Evolutionary conservation across 2,329 filamentous ascomycete species (phyloP).

Genomic region (Cladosporium sp.): DNA sequence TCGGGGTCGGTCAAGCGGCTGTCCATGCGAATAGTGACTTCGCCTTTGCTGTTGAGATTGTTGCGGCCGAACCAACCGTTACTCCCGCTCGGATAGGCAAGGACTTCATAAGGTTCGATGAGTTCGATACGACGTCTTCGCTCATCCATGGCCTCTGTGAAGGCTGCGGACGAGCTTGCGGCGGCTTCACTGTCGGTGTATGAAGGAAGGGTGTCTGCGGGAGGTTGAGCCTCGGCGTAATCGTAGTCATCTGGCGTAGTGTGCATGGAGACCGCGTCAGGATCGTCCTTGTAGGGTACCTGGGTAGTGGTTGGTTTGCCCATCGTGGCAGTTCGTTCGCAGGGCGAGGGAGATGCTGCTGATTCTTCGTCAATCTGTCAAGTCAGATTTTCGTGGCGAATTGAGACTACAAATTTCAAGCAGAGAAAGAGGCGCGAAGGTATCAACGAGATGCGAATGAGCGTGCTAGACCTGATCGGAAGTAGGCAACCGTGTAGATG

Average conservation of each 20-base stretch:
- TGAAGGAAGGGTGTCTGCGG: slow-evolving; percentile 21
- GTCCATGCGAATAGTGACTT: slow-evolving; percentile 26
- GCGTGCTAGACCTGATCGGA: neutral
- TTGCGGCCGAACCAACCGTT: neutral
- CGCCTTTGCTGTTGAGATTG: slow-evolving; percentile 2
- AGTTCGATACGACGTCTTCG: neutral
- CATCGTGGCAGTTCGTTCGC: neutral
- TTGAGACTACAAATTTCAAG: neutral
- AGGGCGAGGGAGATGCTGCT: neutral
- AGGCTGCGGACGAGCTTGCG: slow-evolving; percentile 1
- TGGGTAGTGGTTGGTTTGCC: slow-evolving; percentile 2
- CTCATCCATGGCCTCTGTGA: neutral
- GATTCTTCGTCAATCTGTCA: too few relatives aligned
- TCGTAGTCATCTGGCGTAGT: slow-evolving; percentile 25
- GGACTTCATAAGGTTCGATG: slow-evolving; percentile 2
- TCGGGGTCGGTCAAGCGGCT: slow-evolving; percentile 19
- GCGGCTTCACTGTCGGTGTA: slow-evolving; percentile 24
- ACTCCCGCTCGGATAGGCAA: neutral
- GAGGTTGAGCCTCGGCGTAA: slow-evolving; percentile 13
- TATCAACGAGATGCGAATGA: neutral
- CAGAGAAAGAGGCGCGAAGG: neutral
- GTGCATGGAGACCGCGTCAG: slow-evolving; percentile 25
- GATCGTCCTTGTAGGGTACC: slow-evolving; percentile 16
- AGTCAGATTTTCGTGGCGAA: too few relatives aligned
- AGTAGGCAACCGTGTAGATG: neutral